A percentile compares a stretch with the other conserved stretches of the same genome.
phyloP scores from a whole-genome alignment of 495 filamentous ascomycete genomes.

The Clohesyomyces aquaticus region DNA sequence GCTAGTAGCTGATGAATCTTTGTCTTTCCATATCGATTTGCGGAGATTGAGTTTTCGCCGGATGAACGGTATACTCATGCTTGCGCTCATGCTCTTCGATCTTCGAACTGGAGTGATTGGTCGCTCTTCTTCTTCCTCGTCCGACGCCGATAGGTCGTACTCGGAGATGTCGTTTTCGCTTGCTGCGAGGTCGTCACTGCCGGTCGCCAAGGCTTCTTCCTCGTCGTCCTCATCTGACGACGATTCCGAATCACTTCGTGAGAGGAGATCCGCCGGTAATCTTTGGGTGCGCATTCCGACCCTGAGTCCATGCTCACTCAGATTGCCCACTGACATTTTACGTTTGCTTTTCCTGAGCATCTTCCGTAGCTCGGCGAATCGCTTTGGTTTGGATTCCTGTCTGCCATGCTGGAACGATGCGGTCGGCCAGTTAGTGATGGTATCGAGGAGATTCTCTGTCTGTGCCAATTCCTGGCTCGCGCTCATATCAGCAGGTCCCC shows the following conservation, averaged over 20 bases:
- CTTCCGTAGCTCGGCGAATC: constrained; percentile 56
- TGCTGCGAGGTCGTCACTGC: constrained; percentile 46
- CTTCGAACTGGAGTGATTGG: constrained; percentile 30
- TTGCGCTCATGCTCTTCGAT: constrained; percentile 30
- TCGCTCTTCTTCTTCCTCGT: constrained; percentile 26
- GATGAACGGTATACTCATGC: constrained; percentile 29
- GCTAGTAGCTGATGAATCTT: constrained; percentile 3
- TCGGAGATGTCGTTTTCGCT: constrained; percentile 58
- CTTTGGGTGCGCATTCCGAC: constrained; percentile 79
- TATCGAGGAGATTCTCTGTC: constrained; percentile 40
- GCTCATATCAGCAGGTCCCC: constrained; percentile 49
- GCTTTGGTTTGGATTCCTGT: constrained; percentile 47
- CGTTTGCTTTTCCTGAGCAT: constrained; percentile 55
- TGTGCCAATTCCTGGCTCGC: constrained; percentile 42
- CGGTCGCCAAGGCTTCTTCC: constrained; percentile 48
- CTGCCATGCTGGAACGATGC: constrained; percentile 60
- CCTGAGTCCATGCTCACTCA: constrained; percentile 64
- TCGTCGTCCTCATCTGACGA: constrained; percentile 53
- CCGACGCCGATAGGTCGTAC: constrained; percentile 42
- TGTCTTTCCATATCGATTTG: constrained; percentile 19
- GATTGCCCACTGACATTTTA: constrained; percentile 66
- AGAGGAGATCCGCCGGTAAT: constrained; percentile 66
- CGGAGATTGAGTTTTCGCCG: constrained; percentile 21
- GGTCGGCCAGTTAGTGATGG: constrained; percentile 56
- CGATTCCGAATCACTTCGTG: constrained; percentile 52